Base-by-base conservation (phyloP, 2,329 filamentous ascomycete genomes). In the Pseudocercospora vitis region DNA sequence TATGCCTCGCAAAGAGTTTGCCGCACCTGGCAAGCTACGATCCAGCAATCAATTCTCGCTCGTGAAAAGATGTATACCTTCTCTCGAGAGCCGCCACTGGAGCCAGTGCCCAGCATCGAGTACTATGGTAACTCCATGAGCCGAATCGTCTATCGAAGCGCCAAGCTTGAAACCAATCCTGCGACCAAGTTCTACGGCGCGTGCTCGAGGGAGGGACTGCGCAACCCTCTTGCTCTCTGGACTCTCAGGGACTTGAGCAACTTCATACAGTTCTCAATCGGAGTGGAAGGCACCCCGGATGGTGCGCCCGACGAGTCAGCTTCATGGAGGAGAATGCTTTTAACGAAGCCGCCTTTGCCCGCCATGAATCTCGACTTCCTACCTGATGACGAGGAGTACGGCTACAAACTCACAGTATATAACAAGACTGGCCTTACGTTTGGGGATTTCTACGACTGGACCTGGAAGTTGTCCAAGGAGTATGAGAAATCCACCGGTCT, bases 361-460 rank as follows among this genome's bases (percentile, higher is more conserved):
- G 55, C 55, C 3, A 29, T 58, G 14, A 39, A 40, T 24, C 28
- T 55, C 16, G 48, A 54, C 8, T 55, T 55, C 32, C 32, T 52
- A 21, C 48, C 48, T 3, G 31, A 46, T 32, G 44, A 35, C 12
- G 42, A 46, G 2, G 40, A 51, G 9, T 31, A 51, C 19, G 28
- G 48, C 1, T 46, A 51, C 11, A 48, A n/a, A 5, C 19, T 57
- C 16, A 47, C 48, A 7, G 28, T 54, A 29, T 49, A 40, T 23
- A 57, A 57, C 39, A 48, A 42, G 6, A 19, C 18, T 11, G 55
- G 55, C 3, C 24, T 57, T 7, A 57, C 24, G 16, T 48, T 54
- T 11, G 55, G 55, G 14, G 55, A 57, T 24, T 9, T 57, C 31
- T 51, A 50, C 16, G 55, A 57, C 8, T 54, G 55, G 51, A 57